Conservation (phyloP, 768 basidiomycete species). For the Tricholomella constricta region DNA sequence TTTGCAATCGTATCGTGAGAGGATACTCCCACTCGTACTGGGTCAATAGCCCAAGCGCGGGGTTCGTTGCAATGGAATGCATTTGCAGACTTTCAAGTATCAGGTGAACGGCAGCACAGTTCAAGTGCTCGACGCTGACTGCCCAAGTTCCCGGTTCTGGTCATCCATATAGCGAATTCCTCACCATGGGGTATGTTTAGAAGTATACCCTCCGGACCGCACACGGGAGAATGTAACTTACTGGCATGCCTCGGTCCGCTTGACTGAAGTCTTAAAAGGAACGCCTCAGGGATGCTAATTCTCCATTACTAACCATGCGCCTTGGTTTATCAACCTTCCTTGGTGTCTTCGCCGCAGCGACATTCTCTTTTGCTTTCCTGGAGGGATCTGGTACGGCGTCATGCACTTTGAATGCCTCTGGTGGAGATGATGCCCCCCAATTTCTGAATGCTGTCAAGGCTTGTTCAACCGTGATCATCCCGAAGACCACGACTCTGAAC, state of each 20-base stretch:
- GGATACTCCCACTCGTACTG: too few species aligned
- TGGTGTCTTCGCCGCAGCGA: conserved; percentile 2
- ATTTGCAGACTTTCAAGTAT: too few species aligned
- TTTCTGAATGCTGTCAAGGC: conserved; percentile 45
- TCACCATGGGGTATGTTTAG: neutral
- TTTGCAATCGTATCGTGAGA: too few species aligned
- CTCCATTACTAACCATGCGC: conserved; percentile 7
- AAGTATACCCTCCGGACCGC: conserved; percentile 11
- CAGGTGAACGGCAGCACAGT: too few species aligned
- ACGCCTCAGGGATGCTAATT: neutral
- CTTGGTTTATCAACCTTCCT: neutral
- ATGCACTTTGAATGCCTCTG: conserved; percentile 46
- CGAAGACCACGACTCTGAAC: conserved; percentile 47
- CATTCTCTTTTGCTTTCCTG: conserved; percentile 4
- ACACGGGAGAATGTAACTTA: neutral
- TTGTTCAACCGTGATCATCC: conserved; percentile 45
- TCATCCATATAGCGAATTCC: too few species aligned
- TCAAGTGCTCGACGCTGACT: too few species aligned
- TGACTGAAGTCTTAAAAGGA: conserved; percentile 3
- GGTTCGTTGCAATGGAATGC: too few species aligned
- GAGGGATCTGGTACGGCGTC: conserved; percentile 2
- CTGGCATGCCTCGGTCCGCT: conserved; percentile 12
- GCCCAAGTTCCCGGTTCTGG: too few species aligned
- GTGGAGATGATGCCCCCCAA: conserved; percentile 53
- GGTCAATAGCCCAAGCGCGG: too few species aligned